Conservation (phyloP, 495 filamentous ascomycete species). For the Penicillium bovifimosum region DNA sequence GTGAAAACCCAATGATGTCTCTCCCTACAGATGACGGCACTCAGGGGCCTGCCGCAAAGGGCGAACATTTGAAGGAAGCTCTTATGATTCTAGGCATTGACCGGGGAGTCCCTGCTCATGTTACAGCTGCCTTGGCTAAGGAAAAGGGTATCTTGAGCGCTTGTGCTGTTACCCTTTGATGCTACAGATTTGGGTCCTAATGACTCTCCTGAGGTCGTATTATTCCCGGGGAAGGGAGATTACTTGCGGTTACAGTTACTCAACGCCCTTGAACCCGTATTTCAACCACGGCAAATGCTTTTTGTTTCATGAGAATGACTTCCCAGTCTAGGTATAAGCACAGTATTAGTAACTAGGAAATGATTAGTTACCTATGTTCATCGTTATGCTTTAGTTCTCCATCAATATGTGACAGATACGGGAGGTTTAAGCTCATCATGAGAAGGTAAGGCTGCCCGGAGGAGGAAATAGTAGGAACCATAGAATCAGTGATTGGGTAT, state of each 20-base stretch:
- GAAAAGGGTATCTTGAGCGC: constrained; percentile 59
- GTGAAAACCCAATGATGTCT: constrained; percentile 8
- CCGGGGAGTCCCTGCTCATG: constrained; percentile 47
- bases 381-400: no score
- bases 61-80: constrained; percentile 45
- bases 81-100: constrained; percentile 70
- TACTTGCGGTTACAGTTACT: not conserved
- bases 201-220: not conserved
- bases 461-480: no score
- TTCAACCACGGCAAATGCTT: not conserved
- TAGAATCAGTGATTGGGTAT: no score
- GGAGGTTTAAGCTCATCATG: no score
- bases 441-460: no score
- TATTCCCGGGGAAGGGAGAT: not conserved
- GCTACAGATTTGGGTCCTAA: not conserved
- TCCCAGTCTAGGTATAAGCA: no score
- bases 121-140: constrained; percentile 47
- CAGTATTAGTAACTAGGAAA: no score
- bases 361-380: no score
- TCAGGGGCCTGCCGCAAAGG: not conserved
- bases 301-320: no score
- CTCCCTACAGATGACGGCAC: not conserved
- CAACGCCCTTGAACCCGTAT: not conserved
- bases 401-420: no score
- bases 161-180: constrained; percentile 49